phyloP scores from a whole-genome alignment of 192 early-diverging fungal genomes.

The Backusella psychrophila region DNA sequence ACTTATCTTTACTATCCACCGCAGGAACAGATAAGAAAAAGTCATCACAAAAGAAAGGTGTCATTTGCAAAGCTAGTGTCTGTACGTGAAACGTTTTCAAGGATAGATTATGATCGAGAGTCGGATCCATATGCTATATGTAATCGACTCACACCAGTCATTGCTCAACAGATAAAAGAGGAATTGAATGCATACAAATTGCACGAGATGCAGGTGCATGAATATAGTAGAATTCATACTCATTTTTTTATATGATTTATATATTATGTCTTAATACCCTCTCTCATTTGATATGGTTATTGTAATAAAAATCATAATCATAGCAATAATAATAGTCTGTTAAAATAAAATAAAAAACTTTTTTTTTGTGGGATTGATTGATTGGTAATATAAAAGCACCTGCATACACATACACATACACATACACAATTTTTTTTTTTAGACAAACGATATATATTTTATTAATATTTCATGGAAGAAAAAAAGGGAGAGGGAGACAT shows the following conservation, averaged over 20 bases:
- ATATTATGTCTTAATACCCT: not conserved
- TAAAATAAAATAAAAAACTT: not conserved
- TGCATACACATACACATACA: not conserved
- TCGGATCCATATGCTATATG: constrained; percentile 13
- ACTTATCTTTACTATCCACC: not conserved
- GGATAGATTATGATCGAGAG: constrained; percentile 9
- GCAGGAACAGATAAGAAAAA: not conserved
- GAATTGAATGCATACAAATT: constrained; percentile 95
- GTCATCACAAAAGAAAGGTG: not conserved
- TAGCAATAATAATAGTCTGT: not conserved
- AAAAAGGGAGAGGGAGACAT: not conserved
- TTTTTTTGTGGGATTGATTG: no score
- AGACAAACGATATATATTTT: constrained; percentile 7
- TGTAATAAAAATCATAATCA: not conserved
- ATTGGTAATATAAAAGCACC: not conserved
- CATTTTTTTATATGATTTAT: constrained; percentile 61
- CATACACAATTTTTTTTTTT: constrained; percentile 6
- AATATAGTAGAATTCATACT: constrained; percentile 67
- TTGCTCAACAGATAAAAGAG: constrained; percentile 85
- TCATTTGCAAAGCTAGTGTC: constrained; percentile 8
- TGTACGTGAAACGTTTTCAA: constrained; percentile 9
- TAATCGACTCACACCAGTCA: constrained; percentile 61
- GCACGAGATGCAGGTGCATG: constrained; percentile 88
- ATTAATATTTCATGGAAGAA: not conserved
- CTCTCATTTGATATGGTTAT: not conserved